These are phyloP conservation scores for Boletellus dicymbophilus DNA, from an alignment of 1,284 basidiomycete genomes.

Conservation along the genomic window DNA sequence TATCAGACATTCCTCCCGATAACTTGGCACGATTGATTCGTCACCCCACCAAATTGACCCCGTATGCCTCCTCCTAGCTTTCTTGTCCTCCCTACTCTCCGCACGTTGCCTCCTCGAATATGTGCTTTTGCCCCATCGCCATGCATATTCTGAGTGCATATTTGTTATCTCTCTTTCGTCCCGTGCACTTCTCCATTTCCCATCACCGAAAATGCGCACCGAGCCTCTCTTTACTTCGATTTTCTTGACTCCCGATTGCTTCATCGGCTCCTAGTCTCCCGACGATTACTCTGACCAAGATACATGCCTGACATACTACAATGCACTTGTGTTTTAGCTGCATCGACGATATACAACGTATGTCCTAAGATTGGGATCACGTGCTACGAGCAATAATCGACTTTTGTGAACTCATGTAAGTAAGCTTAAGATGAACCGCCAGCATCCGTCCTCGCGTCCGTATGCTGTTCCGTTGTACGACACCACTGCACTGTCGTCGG, in stretches of 20 bases:
- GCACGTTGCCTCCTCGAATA: slow-evolving; percentile 10
- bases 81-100: slow-evolving; percentile 30
- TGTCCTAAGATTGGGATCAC: slow-evolving; percentile 28
- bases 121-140: slow-evolving; percentile 13
- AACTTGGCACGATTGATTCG: slow-evolving; percentile 16
- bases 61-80: slow-evolving; percentile 27
- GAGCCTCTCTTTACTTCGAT: slow-evolving; percentile 21
- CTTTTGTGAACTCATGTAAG: too few species aligned
- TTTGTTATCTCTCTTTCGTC: slow-evolving; percentile 27
- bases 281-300: slow-evolving; percentile 28
- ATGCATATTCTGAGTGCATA: slow-evolving; percentile 15
- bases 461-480: slow-evolving; percentile 20
- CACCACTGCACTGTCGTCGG: slow-evolving; percentile 29
- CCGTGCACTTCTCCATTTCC: slow-evolving; percentile 24
- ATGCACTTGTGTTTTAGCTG: slow-evolving; percentile 36
- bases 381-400: slow-evolving; percentile 11
- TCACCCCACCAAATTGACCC: slow-evolving; percentile 13
- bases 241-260: slow-evolving; percentile 33
- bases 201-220: slow-evolving; percentile 28
- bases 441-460: slow-evolving; percentile 13
- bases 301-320: slow-evolving; percentile 36
- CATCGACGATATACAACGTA: slow-evolving; percentile 34
- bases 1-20: slow-evolving; percentile 1
- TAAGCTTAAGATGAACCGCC: slow-evolving; percentile 20
- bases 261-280: slow-evolving; percentile 15